Conservation (phyloP, 2,329 filamentous ascomycete genomes). For the Phyllosticta paracitricarpa region DNA sequence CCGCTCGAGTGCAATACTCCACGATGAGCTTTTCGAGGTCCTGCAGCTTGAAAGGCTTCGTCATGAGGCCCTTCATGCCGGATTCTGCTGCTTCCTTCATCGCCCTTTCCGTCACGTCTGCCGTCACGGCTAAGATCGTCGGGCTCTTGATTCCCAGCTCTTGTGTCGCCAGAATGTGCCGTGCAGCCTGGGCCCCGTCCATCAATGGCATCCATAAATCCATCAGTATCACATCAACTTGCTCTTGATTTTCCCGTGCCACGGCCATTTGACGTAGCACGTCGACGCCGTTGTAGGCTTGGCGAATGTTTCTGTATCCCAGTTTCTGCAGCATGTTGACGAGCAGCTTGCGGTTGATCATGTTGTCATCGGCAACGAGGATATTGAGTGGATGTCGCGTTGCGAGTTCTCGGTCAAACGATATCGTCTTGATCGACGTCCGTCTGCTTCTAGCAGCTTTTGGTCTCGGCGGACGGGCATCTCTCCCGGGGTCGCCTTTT, state of each 20-base stretch:
- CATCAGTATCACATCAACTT: slow-evolving; percentile 59
- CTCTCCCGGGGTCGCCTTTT: background rate
- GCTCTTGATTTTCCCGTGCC: slow-evolving; percentile 19
- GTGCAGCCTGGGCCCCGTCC: slow-evolving; percentile 61
- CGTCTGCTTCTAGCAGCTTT: slow-evolving; percentile 13
- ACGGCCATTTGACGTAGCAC: slow-evolving; percentile 52
- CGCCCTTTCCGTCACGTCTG: slow-evolving; percentile 56
- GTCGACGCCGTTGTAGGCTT: slow-evolving; percentile 60
- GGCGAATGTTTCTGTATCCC: slow-evolving; percentile 52
- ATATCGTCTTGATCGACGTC: slow-evolving; percentile 15
- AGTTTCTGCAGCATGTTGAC: slow-evolving; percentile 58
- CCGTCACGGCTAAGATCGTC: slow-evolving; percentile 53
- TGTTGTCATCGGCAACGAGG: slow-evolving; percentile 63
- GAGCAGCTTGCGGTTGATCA: slow-evolving; percentile 58
- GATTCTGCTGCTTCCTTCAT: slow-evolving; percentile 49
- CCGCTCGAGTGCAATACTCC: slow-evolving; percentile 30
- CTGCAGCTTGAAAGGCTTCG: slow-evolving; percentile 55
- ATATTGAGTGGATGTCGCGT: slow-evolving; percentile 54
- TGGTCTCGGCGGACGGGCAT: slow-evolving; percentile 14
- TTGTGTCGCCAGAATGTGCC: slow-evolving; percentile 49
- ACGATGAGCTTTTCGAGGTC: slow-evolving; percentile 53
- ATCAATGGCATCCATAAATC: slow-evolving; percentile 69
- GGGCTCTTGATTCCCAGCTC: slow-evolving; percentile 28
- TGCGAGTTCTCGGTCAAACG: slow-evolving; percentile 48
- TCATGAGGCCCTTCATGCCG: slow-evolving; percentile 60